phyloP scores from a whole-genome alignment of 2,329 filamentous ascomycete genomes.

The Exophiala viscosa region DNA sequence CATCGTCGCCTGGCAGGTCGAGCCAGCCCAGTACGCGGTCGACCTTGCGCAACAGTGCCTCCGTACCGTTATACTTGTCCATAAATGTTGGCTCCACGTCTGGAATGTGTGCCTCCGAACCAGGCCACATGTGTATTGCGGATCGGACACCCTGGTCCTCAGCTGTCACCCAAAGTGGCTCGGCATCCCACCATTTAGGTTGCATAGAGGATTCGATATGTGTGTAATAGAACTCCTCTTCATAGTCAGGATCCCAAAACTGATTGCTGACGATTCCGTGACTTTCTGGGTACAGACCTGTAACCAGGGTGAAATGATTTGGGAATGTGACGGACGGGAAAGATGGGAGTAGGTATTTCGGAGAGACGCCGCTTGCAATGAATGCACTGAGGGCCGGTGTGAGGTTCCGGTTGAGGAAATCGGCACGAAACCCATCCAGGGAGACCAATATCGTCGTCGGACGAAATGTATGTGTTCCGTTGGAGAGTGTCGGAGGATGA shows the following conservation, averaged over 20 bases:
- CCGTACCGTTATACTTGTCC: constrained; percentile 78
- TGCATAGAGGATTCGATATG: constrained; percentile 60
- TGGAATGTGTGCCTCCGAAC: constrained; percentile 81
- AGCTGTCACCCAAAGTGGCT: constrained; percentile 91
- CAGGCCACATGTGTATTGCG: constrained; percentile 98
- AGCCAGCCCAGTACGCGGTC: constrained; percentile 75
- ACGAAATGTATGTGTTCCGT: constrained; percentile 83
- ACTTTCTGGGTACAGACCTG: constrained; percentile 84
- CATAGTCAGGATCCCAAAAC: constrained; percentile 79
- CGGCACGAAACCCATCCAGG: constrained; percentile 90
- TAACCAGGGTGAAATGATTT: constrained; percentile 90
- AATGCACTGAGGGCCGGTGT: constrained; percentile 79
- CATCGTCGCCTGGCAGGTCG: constrained; percentile 72
- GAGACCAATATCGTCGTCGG: constrained; percentile 93
- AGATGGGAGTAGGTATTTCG: constrained; percentile 86
- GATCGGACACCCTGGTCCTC: constrained; percentile 74
- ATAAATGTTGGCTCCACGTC: constrained; percentile 72
- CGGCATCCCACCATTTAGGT: constrained; percentile 89
- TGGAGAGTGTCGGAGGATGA: constrained; percentile 48
- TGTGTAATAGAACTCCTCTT: constrained; percentile 77
- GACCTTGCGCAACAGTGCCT: constrained; percentile 71
- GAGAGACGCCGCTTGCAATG: constrained; percentile 78
- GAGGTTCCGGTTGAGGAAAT: constrained; percentile 78
- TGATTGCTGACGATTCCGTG: constrained; percentile 92
- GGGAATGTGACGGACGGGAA: constrained; percentile 97